Base-by-base conservation (phyloP, 768 basidiomycete species). In the Trametes elegans region DNA sequence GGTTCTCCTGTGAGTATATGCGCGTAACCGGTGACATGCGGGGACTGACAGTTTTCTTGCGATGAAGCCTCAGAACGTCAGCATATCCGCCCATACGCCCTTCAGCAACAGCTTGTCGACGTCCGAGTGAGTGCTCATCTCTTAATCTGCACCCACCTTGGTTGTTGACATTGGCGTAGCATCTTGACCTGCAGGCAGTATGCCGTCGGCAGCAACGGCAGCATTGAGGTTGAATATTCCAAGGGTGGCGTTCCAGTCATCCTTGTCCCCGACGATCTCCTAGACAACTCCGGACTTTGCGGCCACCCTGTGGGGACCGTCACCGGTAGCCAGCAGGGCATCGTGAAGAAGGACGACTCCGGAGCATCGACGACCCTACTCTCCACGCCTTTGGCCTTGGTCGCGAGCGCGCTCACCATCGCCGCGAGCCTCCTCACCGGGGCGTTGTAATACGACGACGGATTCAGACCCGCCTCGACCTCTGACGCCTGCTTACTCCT, bases 151-250 rank as follows among this genome's bases (percentile, higher is more conserved):
- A n/a, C 26, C 41, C 19, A 31, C 29, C 19, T 43, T 2, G 29
- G 19, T n/a, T 45, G n/a, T 36, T 59, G 32, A 61, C 57, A 27
- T 23, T 24, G 46, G 18, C 34, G 10, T 57, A 87, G 86, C 59
- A 72, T 89, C 49, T 64, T 90, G 19, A 80, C 79, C 3, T 91
- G 89, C 68, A 67, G 70, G 32, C 84, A 88, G 67, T 85, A 81
- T 76, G 80, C 76, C 18, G 82, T 88, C 7, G 89, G 87, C 26
- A 82, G 87, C 36, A 73, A 77, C 41, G 85, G 86, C 35, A 81
- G 75, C 31, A 62, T 92, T 45, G 74, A 80, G 23, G 78, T 83
- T 21, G 72, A 84, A 56, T 91, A 91, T 64, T 77, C 76, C 7
- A 72, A 72, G 48, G 88, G 88, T 24, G 88, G 87, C 31, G 72